phyloP scores from a whole-genome alignment of 2,329 filamentous ascomycete species.

The Ophiognomonia clavigignenti-juglandacearum region DNA sequence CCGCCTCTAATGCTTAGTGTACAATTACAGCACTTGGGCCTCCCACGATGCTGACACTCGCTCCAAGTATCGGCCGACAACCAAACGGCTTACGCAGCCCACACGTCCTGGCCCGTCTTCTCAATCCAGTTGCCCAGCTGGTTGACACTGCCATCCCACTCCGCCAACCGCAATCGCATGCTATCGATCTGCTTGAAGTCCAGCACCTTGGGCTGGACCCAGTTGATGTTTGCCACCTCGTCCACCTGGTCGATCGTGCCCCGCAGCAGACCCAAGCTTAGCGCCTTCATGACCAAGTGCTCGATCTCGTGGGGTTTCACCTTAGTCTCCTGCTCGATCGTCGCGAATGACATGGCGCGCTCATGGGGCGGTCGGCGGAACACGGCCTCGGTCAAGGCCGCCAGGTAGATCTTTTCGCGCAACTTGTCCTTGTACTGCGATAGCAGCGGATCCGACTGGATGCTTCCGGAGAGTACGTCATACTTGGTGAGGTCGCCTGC shows the following conservation, averaged over 20 bases:
- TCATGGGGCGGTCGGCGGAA: slow-evolving; percentile 95
- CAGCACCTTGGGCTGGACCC: slow-evolving; percentile 97
- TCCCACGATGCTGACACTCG: not conserved
- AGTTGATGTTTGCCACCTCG: slow-evolving; percentile 89
- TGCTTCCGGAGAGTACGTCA: slow-evolving; percentile 75
- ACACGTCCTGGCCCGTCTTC: slow-evolving; percentile 87
- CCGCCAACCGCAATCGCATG: slow-evolving; percentile 81
- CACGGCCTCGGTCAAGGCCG: slow-evolving; percentile 89
- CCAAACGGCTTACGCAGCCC: slow-evolving; percentile 62
- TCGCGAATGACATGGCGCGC: slow-evolving; percentile 85
- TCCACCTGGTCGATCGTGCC: slow-evolving; percentile 97
- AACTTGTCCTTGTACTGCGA: slow-evolving; percentile 77
- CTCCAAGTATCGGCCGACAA: not conserved
- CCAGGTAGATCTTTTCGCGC: slow-evolving; percentile 97
- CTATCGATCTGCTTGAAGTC: slow-evolving; percentile 92
- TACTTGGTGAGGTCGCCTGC: slow-evolving; percentile 86
- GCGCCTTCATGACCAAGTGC: slow-evolving; percentile 98
- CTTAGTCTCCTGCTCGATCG: slow-evolving; percentile 89
- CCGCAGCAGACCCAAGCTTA: slow-evolving; percentile 82
- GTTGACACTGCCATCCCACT: slow-evolving; percentile 96
- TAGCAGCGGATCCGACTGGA: slow-evolving; percentile 75
- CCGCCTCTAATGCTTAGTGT: slow-evolving; percentile 14
- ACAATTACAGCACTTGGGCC: not conserved
- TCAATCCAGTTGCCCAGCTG: slow-evolving; percentile 97
- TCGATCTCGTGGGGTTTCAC: slow-evolving; percentile 89